A percentile compares a stretch with the other conserved stretches of the same genome.
Conservation (phyloP, 805 yeast species). For the Debaryomyces tyrocola region DNA sequence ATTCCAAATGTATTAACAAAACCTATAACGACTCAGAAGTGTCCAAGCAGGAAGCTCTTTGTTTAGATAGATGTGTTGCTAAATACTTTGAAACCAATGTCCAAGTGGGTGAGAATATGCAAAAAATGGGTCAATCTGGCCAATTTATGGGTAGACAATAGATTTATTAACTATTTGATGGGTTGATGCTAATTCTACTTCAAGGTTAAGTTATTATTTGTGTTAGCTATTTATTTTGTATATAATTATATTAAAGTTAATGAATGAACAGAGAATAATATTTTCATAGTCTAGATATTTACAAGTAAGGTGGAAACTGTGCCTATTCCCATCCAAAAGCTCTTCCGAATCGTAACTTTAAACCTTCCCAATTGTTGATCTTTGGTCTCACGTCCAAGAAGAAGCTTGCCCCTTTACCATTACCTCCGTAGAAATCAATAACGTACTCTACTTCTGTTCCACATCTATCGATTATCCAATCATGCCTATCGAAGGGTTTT, state of each 20-base stretch:
- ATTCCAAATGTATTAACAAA: conserved; percentile 74
- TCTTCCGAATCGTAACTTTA: conserved; percentile 61
- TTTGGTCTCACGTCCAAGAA: conserved; percentile 92
- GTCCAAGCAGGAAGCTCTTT: conserved; percentile 75
- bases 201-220: not conserved
- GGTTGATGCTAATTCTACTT: not conserved
- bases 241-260: conserved; percentile 1
- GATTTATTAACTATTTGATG: not conserved
- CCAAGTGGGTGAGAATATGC: conserved; percentile 81
- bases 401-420: conserved; percentile 55
- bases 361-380: conserved; percentile 77
- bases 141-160: conserved; percentile 46
- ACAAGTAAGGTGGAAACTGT: not conserved
- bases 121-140: conserved; percentile 46
- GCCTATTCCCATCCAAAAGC: conserved; percentile 37
- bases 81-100: conserved; percentile 94
- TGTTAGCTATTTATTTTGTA: conserved; percentile 4
- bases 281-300: not conserved
- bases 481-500: conserved; percentile 93
- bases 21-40: conserved; percentile 72
- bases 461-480: conserved; percentile 86
- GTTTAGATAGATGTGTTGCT: conserved; percentile 94
- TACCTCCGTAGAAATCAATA: conserved; percentile 78
- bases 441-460: conserved; percentile 85
- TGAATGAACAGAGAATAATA: not conserved